These are phyloP conservation scores for Plectosphaerella plurivora DNA, from an alignment of 2,329 filamentous ascomycete species.

Conservation along the genomic window DNA sequence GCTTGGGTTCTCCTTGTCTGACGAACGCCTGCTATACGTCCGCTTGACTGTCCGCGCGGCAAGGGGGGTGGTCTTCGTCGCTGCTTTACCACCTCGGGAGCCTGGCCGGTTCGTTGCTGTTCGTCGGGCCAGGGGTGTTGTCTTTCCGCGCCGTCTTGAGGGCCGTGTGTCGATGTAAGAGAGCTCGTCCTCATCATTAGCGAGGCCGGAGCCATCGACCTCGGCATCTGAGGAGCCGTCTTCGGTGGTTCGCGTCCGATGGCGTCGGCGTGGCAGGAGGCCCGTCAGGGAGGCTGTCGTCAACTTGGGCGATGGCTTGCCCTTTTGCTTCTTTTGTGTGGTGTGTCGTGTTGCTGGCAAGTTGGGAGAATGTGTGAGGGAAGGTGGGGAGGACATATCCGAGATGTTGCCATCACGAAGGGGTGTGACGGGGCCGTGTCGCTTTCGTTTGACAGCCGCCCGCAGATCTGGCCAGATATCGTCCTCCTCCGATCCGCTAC, in stretches of 20 bases:
- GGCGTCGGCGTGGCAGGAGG: constrained; percentile 48
- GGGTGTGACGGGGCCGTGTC: constrained; percentile 32
- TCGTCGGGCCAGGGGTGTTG: constrained; percentile 21
- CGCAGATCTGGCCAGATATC: constrained; percentile 49
- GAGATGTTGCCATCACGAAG: constrained; percentile 37
- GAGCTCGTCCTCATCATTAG: constrained; percentile 53
- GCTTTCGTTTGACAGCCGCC: constrained; percentile 39
- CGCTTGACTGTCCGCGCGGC: constrained; percentile 7
- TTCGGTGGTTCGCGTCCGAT: constrained; percentile 28
- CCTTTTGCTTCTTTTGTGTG: constrained; percentile 11
- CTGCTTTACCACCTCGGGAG: constrained; percentile 14
- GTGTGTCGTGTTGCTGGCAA: constrained; percentile 24
- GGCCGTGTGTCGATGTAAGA: constrained; percentile 36
- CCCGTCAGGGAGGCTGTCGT: constrained; percentile 52
- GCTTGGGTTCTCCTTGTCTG: constrained; percentile 55
- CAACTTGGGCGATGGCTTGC: constrained; percentile 34
- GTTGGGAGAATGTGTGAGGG: constrained; percentile 63
- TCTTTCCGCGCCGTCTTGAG: constrained; percentile 25
- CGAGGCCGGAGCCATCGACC: constrained; percentile 42
- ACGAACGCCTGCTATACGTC: constrained; percentile 48
- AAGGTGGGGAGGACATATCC: constrained; percentile 59
- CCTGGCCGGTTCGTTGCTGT: constrained; percentile 16
- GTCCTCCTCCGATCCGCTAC: constrained; percentile 43
- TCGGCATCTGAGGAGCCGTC: constrained; percentile 43
- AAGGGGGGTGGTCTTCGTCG: constrained; percentile 16